Evolutionary conservation across 2,329 filamentous ascomycete genomes (phyloP).

Genomic region (Phoma herbarum): DNA sequence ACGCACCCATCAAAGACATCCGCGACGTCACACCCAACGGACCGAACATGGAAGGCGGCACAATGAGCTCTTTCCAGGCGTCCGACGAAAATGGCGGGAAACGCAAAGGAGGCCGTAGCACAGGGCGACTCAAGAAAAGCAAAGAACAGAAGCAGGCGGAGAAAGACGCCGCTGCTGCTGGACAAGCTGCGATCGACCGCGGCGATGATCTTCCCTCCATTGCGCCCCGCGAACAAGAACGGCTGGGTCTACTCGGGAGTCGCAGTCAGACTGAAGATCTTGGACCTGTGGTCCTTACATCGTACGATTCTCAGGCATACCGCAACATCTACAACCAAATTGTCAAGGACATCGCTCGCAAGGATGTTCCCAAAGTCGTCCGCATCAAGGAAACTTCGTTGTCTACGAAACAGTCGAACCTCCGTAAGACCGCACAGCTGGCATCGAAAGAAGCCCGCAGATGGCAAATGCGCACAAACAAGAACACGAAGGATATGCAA

Average conservation of each 20-base stretch:
- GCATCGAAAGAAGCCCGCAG: conserved; percentile 96
- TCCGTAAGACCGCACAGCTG: conserved; percentile 96
- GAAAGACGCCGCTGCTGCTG: conserved; percentile 82
- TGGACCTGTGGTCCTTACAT: conserved; percentile 51
- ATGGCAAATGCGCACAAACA: conserved; percentile 98
- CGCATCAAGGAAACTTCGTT: conserved; percentile 88
- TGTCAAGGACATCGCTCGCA: conserved; percentile 91
- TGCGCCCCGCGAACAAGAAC: conserved; percentile 66
- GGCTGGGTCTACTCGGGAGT: conserved; percentile 54
- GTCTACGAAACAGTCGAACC: conserved; percentile 88
- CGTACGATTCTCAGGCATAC: conserved; percentile 89
- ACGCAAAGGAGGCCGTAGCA: conserved; percentile 62
- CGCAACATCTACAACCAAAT: conserved; percentile 98
- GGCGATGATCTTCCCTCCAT: conserved; percentile 74
- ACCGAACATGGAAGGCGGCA: conserved; percentile 83
- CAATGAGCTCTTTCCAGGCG: conserved; percentile 83
- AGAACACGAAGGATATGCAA: conserved; percentile 97
- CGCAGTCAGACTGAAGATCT: conserved; percentile 61
- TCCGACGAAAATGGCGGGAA: conserved; percentile 61
- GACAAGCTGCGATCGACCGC: conserved; percentile 82
- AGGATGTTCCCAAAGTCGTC: conserved; percentile 91
- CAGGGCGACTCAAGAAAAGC: conserved; percentile 83
- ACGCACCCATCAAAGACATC: conserved; percentile 77
- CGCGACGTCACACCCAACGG: conserved; percentile 75
- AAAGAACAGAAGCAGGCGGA: conserved; percentile 76